Evolutionary conservation across 2,329 filamentous ascomycete genomes (phyloP).

Genomic region (Diaporthe capsici): DNA sequence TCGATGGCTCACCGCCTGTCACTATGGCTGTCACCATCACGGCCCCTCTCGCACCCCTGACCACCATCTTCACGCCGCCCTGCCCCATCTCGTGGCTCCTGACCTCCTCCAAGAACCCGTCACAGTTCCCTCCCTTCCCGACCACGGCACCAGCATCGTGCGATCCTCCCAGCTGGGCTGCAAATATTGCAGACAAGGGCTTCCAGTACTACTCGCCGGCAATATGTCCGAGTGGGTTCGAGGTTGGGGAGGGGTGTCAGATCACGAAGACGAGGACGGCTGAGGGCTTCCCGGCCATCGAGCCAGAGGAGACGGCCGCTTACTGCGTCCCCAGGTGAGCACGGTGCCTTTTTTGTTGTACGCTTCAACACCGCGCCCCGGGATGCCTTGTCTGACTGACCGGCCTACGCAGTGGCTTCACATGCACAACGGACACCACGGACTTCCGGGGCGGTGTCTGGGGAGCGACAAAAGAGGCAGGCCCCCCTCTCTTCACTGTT

Average conservation of each 20-base stretch:
- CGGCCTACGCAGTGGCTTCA: slow-evolving; percentile 48
- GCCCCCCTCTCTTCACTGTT: slow-evolving; percentile 47
- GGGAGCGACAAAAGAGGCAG: slow-evolving; percentile 45
- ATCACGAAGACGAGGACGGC: slow-evolving; percentile 47
- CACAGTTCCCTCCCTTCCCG: slow-evolving; percentile 55
- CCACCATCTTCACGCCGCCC: slow-evolving; percentile 57
- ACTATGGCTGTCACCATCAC: slow-evolving; percentile 42
- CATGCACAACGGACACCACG: slow-evolving; percentile 57
- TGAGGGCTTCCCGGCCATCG: slow-evolving; percentile 51
- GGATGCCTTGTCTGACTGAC: slow-evolving; percentile 21
- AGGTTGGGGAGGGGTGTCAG: slow-evolving; percentile 50
- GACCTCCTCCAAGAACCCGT: slow-evolving; percentile 54
- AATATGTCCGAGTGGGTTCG: slow-evolving; percentile 56
- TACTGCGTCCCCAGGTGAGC: slow-evolving; percentile 49
- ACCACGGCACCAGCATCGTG: slow-evolving; percentile 51
- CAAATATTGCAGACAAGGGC: slow-evolving; percentile 52
- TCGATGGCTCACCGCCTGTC: slow-evolving; percentile 11
- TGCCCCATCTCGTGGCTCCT: slow-evolving; percentile 57
- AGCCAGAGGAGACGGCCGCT: slow-evolving; percentile 50
- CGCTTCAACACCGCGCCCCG: slow-evolving; percentile 21
- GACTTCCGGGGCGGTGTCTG: slow-evolving; percentile 57
- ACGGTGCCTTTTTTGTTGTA: not conserved
- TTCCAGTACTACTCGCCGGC: slow-evolving; percentile 58
- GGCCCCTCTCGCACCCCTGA: slow-evolving; percentile 54
- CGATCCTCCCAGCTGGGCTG: slow-evolving; percentile 54